Percentiles rank a stretch among this genome's conserved stretches.
phyloP scores from a whole-genome alignment of 345 rosid genomes.

The Lepidium sativum region DNA sequence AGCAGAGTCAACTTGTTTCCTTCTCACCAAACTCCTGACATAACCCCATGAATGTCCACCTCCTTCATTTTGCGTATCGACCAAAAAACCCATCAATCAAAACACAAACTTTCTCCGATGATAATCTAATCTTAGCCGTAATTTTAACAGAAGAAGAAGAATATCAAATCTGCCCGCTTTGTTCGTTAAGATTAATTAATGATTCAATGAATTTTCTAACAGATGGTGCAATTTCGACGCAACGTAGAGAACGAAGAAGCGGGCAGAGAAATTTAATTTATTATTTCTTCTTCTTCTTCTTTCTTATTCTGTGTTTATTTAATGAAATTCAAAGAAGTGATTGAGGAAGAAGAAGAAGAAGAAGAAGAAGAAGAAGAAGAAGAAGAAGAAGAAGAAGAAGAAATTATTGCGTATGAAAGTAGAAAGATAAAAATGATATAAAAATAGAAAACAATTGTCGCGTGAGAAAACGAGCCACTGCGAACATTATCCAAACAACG shows the following conservation, averaged over 20 bases:
- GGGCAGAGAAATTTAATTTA: neutral
- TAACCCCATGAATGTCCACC: slow-evolving; percentile 42
- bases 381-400: neutral
- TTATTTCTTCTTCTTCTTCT: neutral
- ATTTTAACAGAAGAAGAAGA: neutral
- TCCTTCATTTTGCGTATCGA: slow-evolving; percentile 38
- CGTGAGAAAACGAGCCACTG: slow-evolving; percentile 12
- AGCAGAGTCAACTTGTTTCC: slow-evolving; percentile 81
- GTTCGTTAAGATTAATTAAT: neutral
- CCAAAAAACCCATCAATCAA: slow-evolving; percentile 41
- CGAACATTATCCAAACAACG: neutral
- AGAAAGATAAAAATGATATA: neutral
- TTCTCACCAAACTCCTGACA: slow-evolving; percentile 48
- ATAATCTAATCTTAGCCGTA: neutral
- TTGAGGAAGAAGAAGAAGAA: neutral
- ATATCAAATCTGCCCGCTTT: neutral
- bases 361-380: neutral
- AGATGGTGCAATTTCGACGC: neutral
- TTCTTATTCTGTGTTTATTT: neutral
- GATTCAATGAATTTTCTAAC: neutral
- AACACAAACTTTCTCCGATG: neutral
- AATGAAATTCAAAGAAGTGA: neutral
- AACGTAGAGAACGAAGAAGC: neutral
- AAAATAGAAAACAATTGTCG: neutral
- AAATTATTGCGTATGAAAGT: neutral